Evolutionary conservation across 441 rosid species (phyloP), one percentile per base, ranked within the genome.

Genomic region (Erysimum pusillum): DNA sequence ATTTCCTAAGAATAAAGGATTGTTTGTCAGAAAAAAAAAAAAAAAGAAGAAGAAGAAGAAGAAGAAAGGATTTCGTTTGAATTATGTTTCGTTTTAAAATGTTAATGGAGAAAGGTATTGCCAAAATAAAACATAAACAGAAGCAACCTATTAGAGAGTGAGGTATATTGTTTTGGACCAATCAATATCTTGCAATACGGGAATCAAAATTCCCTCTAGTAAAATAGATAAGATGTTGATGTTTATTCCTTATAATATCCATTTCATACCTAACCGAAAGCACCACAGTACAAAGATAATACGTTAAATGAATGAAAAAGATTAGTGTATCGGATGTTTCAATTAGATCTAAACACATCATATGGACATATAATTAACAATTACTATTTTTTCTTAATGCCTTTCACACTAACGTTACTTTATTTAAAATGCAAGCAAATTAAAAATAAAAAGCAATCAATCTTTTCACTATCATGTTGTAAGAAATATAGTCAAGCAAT

Each of bases 231-330:
- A 25, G 2, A 60, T 60, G 41, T 59, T 59, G 2, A 60, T 60
- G 41, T 59, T 59, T 59, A n/a, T 57, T 32, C 4, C 12, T 56
- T 28, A 59, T 15, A 60, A 36, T 36, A 17, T 36, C 2, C 9
- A 20, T 25, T 36, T n/a, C 35, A 46, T 58, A 75, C 60, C 41
- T 58, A 49, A 60, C 79, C 48, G 10, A 67, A 75, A 28, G 74
- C 68, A 75, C 62, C 28, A 58, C 67, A 34, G n/a, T 31, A 25
- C 25, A 36, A 28, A 39, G 56, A 75, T 75, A 59, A 67, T 48
- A 17, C 31, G 68, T 39, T 68, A 38, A 75, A 59, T 67, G 35
- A 48, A 58, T 48, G 15, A 38, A 18, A 13, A 2, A 58, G 2
- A 9, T 11, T 65, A 45, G 65, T 35, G 59, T 38, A 13, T 12